phyloP scores from a whole-genome alignment of 495 filamentous ascomycete species.

The Durotheca rogersii region DNA sequence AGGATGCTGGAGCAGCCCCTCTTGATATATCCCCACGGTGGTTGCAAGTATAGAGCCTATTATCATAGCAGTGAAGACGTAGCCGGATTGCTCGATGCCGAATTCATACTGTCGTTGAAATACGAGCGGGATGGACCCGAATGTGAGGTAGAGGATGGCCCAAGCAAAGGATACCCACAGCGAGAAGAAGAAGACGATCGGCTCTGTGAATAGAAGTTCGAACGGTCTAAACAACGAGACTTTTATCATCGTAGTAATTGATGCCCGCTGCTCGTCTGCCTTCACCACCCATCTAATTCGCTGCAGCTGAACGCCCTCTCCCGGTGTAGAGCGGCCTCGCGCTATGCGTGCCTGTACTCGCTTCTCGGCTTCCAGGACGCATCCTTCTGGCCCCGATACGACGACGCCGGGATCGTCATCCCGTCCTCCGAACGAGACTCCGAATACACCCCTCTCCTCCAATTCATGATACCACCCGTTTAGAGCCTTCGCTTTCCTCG shows the following conservation, averaged over 20 bases:
- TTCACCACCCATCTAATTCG: conserved; percentile 84
- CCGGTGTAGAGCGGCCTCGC: conserved; percentile 35
- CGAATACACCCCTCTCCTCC: conserved; percentile 65
- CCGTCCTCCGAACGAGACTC: conserved; percentile 48
- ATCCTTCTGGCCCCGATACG: neutral
- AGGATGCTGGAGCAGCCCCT: conserved; percentile 44
- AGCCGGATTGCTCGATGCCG: conserved; percentile 63
- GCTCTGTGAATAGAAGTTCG: conserved; percentile 82
- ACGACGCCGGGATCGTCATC: neutral
- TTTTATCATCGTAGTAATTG: conserved; percentile 67
- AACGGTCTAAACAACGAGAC: conserved; percentile 81
- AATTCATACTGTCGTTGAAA: conserved; percentile 72
- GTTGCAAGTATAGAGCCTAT: conserved; percentile 69
- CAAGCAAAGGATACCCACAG: conserved; percentile 89
- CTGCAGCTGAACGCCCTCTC: conserved; percentile 35
- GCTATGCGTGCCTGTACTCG: neutral
- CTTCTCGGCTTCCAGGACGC: conserved; percentile 33
- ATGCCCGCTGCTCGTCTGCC: conserved; percentile 76
- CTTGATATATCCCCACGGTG: conserved; percentile 73
- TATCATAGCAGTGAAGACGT: conserved; percentile 73
- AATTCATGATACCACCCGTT: conserved; percentile 79
- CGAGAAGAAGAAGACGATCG: conserved; percentile 93
- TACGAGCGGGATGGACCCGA: conserved; percentile 74
- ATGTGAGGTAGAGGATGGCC: conserved; percentile 86
- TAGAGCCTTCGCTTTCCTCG: conserved; percentile 68